Conservation (phyloP, 371 early-diverging fungal species). For the Mortierella sp. region DNA sequence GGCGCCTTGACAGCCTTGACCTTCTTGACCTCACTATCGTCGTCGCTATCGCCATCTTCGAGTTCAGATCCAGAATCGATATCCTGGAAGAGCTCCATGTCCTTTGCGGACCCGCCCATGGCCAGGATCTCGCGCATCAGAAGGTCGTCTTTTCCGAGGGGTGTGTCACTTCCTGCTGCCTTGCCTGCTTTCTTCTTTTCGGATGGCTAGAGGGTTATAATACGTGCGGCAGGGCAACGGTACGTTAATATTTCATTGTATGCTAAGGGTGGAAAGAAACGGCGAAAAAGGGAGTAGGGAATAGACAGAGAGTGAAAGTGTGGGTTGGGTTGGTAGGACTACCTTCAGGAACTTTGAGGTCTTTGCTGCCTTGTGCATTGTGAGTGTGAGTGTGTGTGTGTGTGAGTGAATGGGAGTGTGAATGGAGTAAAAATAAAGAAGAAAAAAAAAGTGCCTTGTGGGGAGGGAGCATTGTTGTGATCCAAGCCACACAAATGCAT, state of each 20-base stretch:
- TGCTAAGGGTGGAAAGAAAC: too few species aligned
- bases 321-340: neutral
- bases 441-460: neutral
- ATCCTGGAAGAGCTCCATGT: conserved; percentile 40
- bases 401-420: neutral
- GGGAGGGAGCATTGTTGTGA: conserved; percentile 1
- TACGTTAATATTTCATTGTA: too few species aligned
- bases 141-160: conserved; percentile 7
- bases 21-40: conserved; percentile 13
- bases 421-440: neutral
- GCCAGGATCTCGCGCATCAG: conserved; percentile 48
- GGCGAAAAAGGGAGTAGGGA: too few species aligned
- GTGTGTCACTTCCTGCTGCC: neutral
- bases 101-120: conserved; percentile 49
- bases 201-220: neutral
- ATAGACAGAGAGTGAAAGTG: neutral
- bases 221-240: neutral
- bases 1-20: neutral
- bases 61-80: conserved; percentile 46
- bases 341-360: conserved; percentile 1
- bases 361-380: conserved; percentile 4
- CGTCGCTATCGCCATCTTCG: conserved; percentile 23
- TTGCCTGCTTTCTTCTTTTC: neutral
- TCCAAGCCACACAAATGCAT: conserved; percentile 4
- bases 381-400: neutral